phyloP scores from a whole-genome alignment of 805 yeast species.

The Candida bentonensis region DNA sequence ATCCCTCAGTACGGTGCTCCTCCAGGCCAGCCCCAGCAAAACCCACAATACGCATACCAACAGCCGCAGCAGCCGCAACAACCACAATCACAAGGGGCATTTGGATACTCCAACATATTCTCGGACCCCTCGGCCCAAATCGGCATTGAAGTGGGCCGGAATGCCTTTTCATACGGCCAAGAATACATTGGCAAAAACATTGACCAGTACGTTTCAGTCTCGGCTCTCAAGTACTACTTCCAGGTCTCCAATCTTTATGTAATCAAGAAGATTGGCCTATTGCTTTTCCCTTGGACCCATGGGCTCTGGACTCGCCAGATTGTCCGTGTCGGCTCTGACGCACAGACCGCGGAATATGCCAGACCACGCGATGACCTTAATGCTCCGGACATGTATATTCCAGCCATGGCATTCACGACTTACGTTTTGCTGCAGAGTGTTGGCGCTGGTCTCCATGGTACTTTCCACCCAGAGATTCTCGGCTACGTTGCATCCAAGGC shows the following conservation, averaged over 20 bases:
- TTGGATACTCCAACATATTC: constrained; percentile 28
- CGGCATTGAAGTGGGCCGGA: constrained; percentile 80
- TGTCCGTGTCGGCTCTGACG: constrained; percentile 24
- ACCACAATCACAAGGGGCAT: constrained; percentile 14
- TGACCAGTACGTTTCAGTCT: constrained; percentile 32
- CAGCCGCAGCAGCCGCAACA: constrained; percentile 3
- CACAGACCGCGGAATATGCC: constrained; percentile 33
- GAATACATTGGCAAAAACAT: constrained; percentile 63
- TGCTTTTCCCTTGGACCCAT: constrained; percentile 76
- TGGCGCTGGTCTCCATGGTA: constrained; percentile 72
- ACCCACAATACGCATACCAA: constrained; percentile 15
- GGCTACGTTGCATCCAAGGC: constrained; percentile 82
- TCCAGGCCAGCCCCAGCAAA: background rate
- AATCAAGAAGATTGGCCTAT: constrained; percentile 50
- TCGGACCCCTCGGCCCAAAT: constrained; percentile 69
- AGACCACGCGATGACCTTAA: constrained; percentile 79
- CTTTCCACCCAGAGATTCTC: constrained; percentile 83
- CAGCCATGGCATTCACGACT: constrained; percentile 83
- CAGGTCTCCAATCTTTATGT: constrained; percentile 87
- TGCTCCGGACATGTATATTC: constrained; percentile 94
- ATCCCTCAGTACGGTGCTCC: constrained; percentile 4
- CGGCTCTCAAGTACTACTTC: constrained; percentile 71
- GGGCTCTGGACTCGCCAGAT: constrained; percentile 62
- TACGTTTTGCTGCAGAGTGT: constrained; percentile 75
- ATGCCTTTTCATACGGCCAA: constrained; percentile 70